Base-by-base conservation (phyloP, 2,329 filamentous ascomycete species). In the Fusarium sp. region DNA sequence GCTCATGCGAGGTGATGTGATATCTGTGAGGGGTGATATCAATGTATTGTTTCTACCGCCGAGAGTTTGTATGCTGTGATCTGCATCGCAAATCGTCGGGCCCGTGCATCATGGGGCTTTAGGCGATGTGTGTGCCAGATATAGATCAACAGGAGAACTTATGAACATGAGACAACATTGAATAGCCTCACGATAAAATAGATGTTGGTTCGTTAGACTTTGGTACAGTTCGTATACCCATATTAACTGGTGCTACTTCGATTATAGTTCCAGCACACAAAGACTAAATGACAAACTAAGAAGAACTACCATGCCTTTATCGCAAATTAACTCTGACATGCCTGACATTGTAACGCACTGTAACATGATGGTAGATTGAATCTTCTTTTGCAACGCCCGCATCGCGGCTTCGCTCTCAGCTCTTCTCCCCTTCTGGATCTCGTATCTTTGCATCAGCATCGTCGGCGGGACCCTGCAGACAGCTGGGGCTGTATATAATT, bases 1-100 rank as follows among this genome's bases (percentile, higher is more conserved):
- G 36, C 40, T 44, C 39, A 54, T 65, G 66, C 66, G 46, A 42
- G 55, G 67, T 70, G 64, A 70, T 68, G 66, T 57, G 61, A 69
- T 66, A 28, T 44, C 40, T 55, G 46, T 39, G 50, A 52, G 42
- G 36, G 64, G 58, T 47, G 50, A 51, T 29, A 53, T 54, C 57
- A 57, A 57, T 47, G 52, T 68, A 56, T 67, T 68, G 53, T 61
- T 65, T 65, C 58, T 60, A 46, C 47, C 45, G 31, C 44, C 43
- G 24, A 62, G 46, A 56, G 48, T 58, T 49, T 61, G 28, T 56
- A 58, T 55, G 32, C 22, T 8, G 38, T 67, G 50, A 32, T 43
- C 39, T 51, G 53, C 43, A 67, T 67, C 62, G 41, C 50, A n/a
- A 45, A 43, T 51, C 42, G 44, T 29, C 24, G 15, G 57, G 42